Percentiles rank a stretch among this genome's conserved stretches.
These are phyloP conservation scores for Herpotrichia juniperi DNA, from an alignment of 2,329 filamentous ascomycete species.

Conservation along the genomic window DNA sequence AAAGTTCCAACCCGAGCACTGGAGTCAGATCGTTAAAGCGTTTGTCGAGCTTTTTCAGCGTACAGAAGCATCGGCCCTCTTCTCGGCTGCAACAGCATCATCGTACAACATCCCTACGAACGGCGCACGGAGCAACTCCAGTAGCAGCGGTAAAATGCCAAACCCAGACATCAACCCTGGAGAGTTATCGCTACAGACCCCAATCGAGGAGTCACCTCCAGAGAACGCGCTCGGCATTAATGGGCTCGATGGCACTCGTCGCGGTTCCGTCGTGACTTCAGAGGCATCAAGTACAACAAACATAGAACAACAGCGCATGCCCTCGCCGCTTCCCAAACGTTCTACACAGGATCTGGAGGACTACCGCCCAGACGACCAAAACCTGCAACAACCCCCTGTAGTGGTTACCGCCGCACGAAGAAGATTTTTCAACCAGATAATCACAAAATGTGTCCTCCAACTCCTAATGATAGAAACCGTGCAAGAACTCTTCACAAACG, in stretches of 20 bases:
- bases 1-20: conserved; percentile 87
- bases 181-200: conserved; percentile 42
- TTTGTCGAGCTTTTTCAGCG: conserved; percentile 96
- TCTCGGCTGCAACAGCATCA: conserved; percentile 73
- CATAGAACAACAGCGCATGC: conserved; percentile 33
- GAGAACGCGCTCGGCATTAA: conserved; percentile 55
- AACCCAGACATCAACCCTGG: conserved; percentile 34
- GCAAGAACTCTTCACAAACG: conserved; percentile 97
- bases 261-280: conserved; percentile 37
- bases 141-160: conserved; percentile 48
- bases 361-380: conserved; percentile 72
- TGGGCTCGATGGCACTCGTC: conserved; percentile 37
- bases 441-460: conserved; percentile 96
- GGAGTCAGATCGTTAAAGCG: conserved; percentile 91
- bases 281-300: conserved; percentile 28
- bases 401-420: conserved; percentile 91
- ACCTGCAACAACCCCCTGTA: conserved; percentile 83
- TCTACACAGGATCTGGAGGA: conserved; percentile 71
- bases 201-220: conserved; percentile 30
- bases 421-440: conserved; percentile 98
- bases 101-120: conserved; percentile 57
- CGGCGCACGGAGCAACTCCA: conserved; percentile 50
- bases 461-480: conserved; percentile 99
- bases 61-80: conserved; percentile 93
- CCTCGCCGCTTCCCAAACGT: conserved; percentile 41